Base-by-base conservation (phyloP, 2,329 filamentous ascomycete species). In the Aureobasidium sp. region DNA sequence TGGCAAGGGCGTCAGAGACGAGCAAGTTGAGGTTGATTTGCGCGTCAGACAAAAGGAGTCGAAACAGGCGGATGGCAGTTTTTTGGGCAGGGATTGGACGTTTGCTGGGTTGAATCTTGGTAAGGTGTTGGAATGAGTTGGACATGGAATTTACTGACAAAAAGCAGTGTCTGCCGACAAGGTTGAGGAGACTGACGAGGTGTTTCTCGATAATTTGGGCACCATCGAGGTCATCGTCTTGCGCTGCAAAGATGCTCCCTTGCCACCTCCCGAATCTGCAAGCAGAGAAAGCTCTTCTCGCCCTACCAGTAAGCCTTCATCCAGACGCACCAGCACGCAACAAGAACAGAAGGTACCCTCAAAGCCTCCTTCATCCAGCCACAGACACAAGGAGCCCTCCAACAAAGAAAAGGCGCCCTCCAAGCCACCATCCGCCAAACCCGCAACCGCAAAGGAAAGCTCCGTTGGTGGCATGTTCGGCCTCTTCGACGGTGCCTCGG, bases 1-100 rank as follows among this genome's bases (percentile, higher is more conserved):
- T 15, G 64, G 58, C 8, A 62, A 64, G 5, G 66, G 61, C 9
- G 68, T 70, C 9, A 68, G 70, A 22, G 65, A 67, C 29, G 68
- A 68, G 6, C 69, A 73, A 52, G 72, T 74, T 27, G 68, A 79
- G 47, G 70, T 82, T 22, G 76, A 82, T 61, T 80, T 84, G 59
- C 69, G 73, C 8, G 72, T 84, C 4, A 75, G 80, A 1, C 81
- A 84, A 69, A 82, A 82, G 67, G 82, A 84, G 66, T 78, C 81
- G 64, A 75, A 73, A 64, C 65, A 72, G n/a, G 68, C 68, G 2
- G 74, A 78, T 65, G 79, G 79, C 4, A 71, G 67, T 6, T 82
- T 81, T 69, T 71, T 82, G 62, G 80, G 78, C 0, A 75, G 79
- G 12, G 77, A 79, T 42, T 84, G 82, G 82, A 75, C 74, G 5